Percentiles rank a stretch among this genome's conserved stretches.
Evolutionary conservation across 805 yeast species (phyloP).

Genomic region (Suhomyces prunicola): DNA sequence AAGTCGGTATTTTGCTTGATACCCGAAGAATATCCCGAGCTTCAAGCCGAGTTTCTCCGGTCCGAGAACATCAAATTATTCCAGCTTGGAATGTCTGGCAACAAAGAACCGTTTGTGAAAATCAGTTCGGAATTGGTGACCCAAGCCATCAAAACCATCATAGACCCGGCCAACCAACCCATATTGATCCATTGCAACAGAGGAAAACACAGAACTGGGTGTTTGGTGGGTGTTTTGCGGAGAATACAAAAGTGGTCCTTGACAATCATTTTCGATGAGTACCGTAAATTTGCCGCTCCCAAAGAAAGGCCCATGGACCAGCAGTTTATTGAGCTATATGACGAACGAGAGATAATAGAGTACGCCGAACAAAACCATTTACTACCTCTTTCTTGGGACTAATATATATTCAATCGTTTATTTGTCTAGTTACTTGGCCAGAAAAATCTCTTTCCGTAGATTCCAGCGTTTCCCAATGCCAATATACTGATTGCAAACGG

Average conservation of each 20-base stretch:
- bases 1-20: slow-evolving; percentile 79
- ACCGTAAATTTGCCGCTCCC: slow-evolving; percentile 90
- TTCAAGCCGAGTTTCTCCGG: slow-evolving; percentile 62
- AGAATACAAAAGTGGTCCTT: slow-evolving; percentile 89
- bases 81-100: slow-evolving; percentile 92
- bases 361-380: slow-evolving; percentile 52
- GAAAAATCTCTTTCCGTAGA: slow-evolving; percentile 71
- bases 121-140: slow-evolving; percentile 65
- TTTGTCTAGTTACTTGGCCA: slow-evolving; percentile 10
- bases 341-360: slow-evolving; percentile 57
- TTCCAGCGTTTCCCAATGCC: slow-evolving; percentile 58
- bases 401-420: not conserved
- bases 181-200: slow-evolving; percentile 90
- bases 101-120: slow-evolving; percentile 90
- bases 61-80: slow-evolving; percentile 63
- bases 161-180: slow-evolving; percentile 88
- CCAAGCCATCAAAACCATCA: slow-evolving; percentile 73
- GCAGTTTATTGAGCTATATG: slow-evolving; percentile 88
- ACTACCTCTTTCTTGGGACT: slow-evolving; percentile 69
- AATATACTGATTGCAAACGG: slow-evolving; percentile 58
- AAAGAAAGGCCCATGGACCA: slow-evolving; percentile 95
- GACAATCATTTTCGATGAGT: slow-evolving; percentile 93
- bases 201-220: slow-evolving; percentile 97
- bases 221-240: slow-evolving; percentile 89
- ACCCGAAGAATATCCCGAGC: slow-evolving; percentile 87